Percentiles rank a stretch among this genome's conserved stretches.
phyloP scores from a whole-genome alignment of 768 basidiomycete genomes.

The Lactarius evosmus region DNA sequence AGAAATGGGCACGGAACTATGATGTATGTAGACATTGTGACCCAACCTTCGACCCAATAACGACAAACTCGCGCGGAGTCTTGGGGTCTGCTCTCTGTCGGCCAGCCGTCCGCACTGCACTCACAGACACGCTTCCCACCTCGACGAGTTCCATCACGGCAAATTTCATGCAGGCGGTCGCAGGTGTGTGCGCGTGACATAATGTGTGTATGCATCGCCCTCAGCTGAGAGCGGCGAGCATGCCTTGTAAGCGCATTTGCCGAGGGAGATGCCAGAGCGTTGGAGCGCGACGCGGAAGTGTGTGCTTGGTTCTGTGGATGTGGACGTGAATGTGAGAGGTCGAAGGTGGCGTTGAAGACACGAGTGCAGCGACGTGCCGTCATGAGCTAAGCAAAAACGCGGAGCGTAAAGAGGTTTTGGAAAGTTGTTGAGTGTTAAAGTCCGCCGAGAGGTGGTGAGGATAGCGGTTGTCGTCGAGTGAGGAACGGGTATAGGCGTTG shows the following conservation, averaged over 20 bases:
- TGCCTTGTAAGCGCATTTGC: constrained; percentile 64
- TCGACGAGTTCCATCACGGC: constrained; percentile 85
- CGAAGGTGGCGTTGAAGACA: neutral
- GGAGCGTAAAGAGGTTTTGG: neutral
- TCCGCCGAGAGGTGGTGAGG: constrained; percentile 2
- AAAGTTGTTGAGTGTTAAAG: neutral
- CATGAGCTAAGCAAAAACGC: neutral
- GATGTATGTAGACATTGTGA: no score
- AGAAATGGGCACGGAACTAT: no score
- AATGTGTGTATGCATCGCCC: constrained; percentile 82
- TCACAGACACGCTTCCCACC: constrained; percentile 76
- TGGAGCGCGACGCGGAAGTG: constrained; percentile 91
- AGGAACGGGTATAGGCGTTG: no score
- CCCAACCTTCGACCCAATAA: constrained; percentile 38
- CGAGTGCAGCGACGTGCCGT: constrained; percentile 21
- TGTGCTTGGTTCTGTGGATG: constrained; percentile 42
- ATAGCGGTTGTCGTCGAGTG: neutral
- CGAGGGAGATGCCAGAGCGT: constrained; percentile 83
- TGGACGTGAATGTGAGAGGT: constrained; percentile 9
- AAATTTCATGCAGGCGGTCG: constrained; percentile 82
- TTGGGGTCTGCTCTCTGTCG: constrained; percentile 65
- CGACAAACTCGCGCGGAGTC: constrained; percentile 64
- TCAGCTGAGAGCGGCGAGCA: constrained; percentile 76
- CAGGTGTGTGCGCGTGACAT: constrained; percentile 68
- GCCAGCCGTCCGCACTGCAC: constrained; percentile 61